phyloP scores from a whole-genome alignment of 495 filamentous ascomycete species.

The Cercophora sp. region DNA sequence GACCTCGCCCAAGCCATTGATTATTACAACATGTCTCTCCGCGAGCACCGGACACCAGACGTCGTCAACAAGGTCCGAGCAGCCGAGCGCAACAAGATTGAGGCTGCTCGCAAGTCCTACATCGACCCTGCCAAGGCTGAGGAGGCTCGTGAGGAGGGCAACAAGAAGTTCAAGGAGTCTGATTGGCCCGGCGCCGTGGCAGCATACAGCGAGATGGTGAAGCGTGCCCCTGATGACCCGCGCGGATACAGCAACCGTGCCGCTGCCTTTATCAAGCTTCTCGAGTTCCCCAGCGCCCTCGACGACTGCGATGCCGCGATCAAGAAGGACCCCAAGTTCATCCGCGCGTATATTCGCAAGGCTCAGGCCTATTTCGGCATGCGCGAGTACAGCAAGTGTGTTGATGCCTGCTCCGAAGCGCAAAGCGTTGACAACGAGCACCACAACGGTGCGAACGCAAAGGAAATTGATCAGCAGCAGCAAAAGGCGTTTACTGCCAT shows the following conservation, averaged over 20 bases:
- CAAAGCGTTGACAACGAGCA: slow-evolving; percentile 63
- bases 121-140: slow-evolving; percentile 89
- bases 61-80: slow-evolving; percentile 86
- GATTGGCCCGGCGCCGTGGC: slow-evolving; percentile 96
- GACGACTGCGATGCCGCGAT: slow-evolving; percentile 90
- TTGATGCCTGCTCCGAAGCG: slow-evolving; percentile 85
- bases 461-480: slow-evolving; percentile 90
- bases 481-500: slow-evolving; percentile 92
- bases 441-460: slow-evolving; percentile 64
- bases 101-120: slow-evolving; percentile 72
- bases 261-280: slow-evolving; percentile 91
- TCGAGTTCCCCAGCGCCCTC: slow-evolving; percentile 89
- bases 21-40: slow-evolving; percentile 88
- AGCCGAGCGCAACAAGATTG: slow-evolving; percentile 86
- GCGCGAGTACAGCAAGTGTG: slow-evolving; percentile 91
- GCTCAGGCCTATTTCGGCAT: slow-evolving; percentile 91
- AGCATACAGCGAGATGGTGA: slow-evolving; percentile 95
- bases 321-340: slow-evolving; percentile 86
- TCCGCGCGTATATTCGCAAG: slow-evolving; percentile 92
- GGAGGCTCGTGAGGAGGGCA: slow-evolving; percentile 90
- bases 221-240: slow-evolving; percentile 88
- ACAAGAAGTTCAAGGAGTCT: slow-evolving; percentile 90
- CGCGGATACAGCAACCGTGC: slow-evolving; percentile 96
- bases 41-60: slow-evolving; percentile 94
- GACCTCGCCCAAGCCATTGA: slow-evolving; percentile 79